Evolutionary conservation across 2,329 filamentous ascomycete species (phyloP).

Genomic region (Alternaria hordeiaustralica): DNA sequence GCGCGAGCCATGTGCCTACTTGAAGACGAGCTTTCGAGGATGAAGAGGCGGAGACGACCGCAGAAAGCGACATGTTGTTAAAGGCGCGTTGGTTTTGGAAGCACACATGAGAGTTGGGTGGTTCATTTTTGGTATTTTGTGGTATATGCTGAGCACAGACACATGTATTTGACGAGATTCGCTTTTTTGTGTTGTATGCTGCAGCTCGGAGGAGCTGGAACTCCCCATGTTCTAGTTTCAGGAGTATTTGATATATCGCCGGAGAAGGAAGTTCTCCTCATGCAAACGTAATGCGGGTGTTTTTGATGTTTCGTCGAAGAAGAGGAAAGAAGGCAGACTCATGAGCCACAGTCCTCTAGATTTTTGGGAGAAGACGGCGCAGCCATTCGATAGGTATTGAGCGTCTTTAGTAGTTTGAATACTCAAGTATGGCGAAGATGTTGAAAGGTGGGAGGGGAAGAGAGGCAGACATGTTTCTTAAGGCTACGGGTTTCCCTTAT

Average conservation of each 20-base stretch:
- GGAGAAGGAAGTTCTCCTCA: neutral
- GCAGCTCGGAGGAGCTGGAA: neutral
- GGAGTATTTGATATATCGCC: neutral
- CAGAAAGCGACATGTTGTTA: too few relatives aligned
- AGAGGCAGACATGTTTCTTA: too few relatives aligned
- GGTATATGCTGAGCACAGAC: neutral
- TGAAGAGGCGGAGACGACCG: too few relatives aligned
- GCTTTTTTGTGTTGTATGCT: neutral
- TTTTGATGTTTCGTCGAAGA: neutral
- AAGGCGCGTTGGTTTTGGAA: too few relatives aligned
- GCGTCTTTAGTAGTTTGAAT: too few relatives aligned
- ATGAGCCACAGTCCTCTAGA: fast-evolving
- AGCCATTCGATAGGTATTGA: neutral
- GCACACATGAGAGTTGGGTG: too few relatives aligned
- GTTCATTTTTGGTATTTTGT: too few relatives aligned
- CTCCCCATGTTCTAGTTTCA: neutral
- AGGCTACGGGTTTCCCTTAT: too few relatives aligned
- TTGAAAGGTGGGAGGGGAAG: too few relatives aligned
- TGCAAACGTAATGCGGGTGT: fast-evolving
- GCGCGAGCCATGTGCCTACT: too few relatives aligned
- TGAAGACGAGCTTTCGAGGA: too few relatives aligned
- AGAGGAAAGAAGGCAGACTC: neutral
- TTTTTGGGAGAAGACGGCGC: neutral
- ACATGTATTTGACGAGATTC: neutral
- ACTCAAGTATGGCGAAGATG: neutral